Percentiles rank a stretch among this genome's conserved stretches.
Evolutionary conservation across 768 basidiomycete genomes (phyloP).

Genomic region (Steccherinum ochraceum): DNA sequence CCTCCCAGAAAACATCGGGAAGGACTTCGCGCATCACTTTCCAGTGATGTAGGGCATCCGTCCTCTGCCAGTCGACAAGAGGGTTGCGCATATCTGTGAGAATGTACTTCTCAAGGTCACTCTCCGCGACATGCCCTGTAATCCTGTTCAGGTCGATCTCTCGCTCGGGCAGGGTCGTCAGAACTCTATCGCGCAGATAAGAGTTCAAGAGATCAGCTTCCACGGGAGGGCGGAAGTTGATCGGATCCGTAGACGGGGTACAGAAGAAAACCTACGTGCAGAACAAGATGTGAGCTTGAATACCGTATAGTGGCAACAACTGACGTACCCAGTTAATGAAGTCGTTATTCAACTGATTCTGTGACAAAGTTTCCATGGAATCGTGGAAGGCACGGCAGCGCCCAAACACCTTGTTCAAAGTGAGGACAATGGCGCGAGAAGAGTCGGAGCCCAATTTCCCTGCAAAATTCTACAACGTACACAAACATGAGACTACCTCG

Average conservation of each 20-base stretch:
- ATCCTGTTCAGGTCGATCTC: conserved; percentile 15
- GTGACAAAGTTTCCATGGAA: conserved; percentile 34
- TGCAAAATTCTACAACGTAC: conserved; percentile 64
- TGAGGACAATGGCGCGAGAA: conserved; percentile 60
- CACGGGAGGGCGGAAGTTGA: conserved; percentile 52
- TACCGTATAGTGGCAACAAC: not conserved
- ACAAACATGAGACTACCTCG: conserved; percentile 1
- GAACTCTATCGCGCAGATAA: conserved; percentile 54
- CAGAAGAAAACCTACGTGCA: conserved; percentile 82
- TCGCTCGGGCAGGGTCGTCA: conserved; percentile 35
- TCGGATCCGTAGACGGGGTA: conserved; percentile 43
- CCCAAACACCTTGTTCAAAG: conserved; percentile 63
- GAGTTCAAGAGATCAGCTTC: conserved; percentile 65
- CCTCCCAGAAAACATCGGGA: conserved; percentile 71
- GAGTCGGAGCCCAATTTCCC: conserved; percentile 61
- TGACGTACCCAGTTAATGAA: conserved; percentile 69
- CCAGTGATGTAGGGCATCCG: conserved; percentile 71
- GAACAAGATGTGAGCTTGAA: not conserved
- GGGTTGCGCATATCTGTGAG: conserved; percentile 59
- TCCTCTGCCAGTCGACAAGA: conserved; percentile 59
- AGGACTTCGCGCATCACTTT: conserved; percentile 77
- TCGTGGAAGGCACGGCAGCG: conserved; percentile 86
- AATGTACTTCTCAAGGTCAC: conserved; percentile 40
- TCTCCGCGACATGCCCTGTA: conserved; percentile 20
- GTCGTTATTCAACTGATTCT: conserved; percentile 42